Evolutionary conservation across 2,329 filamentous ascomycete genomes (phyloP), one percentile per base, ranked within the genome.

Genomic region (Rutstroemia sp.): DNA sequence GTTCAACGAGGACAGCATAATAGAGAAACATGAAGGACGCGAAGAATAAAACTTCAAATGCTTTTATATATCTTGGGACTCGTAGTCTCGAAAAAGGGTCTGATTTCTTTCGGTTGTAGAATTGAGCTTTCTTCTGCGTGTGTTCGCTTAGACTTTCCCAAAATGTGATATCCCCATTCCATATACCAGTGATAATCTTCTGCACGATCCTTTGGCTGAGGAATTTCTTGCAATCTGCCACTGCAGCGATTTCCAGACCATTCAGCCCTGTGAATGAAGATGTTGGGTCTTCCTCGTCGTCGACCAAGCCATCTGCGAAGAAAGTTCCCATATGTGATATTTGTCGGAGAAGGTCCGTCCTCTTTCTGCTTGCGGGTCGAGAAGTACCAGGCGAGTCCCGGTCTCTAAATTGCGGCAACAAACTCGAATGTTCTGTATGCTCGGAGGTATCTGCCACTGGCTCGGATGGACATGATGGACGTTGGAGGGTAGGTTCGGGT

Each of bases 111-210:
- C 74, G 74, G 67, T 88, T 88, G 72, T 94, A 95, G 61, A 88
- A 82, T 21, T 86, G 84, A 1, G 89, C 86, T 65, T 83, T 83
- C 71, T 95, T 95, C 57, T 78, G 80, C 0, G 88, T 83, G 65
- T 87, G 76, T 8, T 89, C 79, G 8, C 82, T 86, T n/a, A 95
- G 74, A 5, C 78, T 82, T 58, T 91, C 86, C 90, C 89, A 95
- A 69, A 95, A 94, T 39, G 92, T 81, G 58, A 95, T 90, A 62
- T 92, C 86, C 47, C 90, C 90, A 60, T 85, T 83, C 89, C 90
- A 95, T 54, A 95, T 88, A 49, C 87, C 87, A 47, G 87, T 86
- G 60, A 95, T 82, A 62, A 95, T 87, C 65, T 87, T 88, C 68
- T 95, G 90, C 10, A 95, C 87, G 2, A 88, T 81, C 58, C 80